Conservation (phyloP, 2,329 filamentous ascomycete species). For the Arthroderma uncinatum region DNA sequence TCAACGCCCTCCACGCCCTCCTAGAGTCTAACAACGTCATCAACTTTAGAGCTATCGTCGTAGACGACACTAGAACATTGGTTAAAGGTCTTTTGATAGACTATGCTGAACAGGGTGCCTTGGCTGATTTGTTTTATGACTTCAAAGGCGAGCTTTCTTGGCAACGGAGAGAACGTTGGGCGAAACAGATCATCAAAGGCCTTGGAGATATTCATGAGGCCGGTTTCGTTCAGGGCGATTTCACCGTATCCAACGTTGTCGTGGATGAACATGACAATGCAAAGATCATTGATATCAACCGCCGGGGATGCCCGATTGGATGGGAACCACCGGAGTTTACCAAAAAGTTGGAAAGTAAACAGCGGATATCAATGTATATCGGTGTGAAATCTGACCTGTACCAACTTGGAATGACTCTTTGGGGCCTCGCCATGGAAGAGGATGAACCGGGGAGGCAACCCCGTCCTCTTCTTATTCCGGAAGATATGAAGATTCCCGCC, state of each 20-base stretch:
- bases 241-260: constrained; percentile 94
- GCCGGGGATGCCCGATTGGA: constrained; percentile 88
- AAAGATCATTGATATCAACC: constrained; percentile 97
- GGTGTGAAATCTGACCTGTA: constrained; percentile 95
- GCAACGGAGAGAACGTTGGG: constrained; percentile 72
- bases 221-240: constrained; percentile 94
- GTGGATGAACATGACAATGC: constrained; percentile 74
- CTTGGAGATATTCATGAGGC: constrained; percentile 88
- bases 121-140: constrained; percentile 87
- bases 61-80: constrained; percentile 60
- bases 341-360: constrained; percentile 71
- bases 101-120: constrained; percentile 72
- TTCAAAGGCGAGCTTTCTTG: constrained; percentile 54
- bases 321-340: constrained; percentile 95
- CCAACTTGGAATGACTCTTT: constrained; percentile 93
- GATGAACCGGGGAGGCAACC: constrained; percentile 78
- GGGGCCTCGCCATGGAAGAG: constrained; percentile 75
- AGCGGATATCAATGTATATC: constrained; percentile 92
- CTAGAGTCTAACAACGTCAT: constrained; percentile 66
- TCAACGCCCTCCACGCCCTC: constrained; percentile 80
- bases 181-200: constrained; percentile 77
- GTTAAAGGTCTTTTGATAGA: constrained; percentile 86
- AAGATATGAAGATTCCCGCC: constrained; percentile 50
- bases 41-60: constrained; percentile 72
- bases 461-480: constrained; percentile 53